phyloP scores from a whole-genome alignment of 2,329 filamentous ascomycete genomes.

The Fusarium sp. region DNA sequence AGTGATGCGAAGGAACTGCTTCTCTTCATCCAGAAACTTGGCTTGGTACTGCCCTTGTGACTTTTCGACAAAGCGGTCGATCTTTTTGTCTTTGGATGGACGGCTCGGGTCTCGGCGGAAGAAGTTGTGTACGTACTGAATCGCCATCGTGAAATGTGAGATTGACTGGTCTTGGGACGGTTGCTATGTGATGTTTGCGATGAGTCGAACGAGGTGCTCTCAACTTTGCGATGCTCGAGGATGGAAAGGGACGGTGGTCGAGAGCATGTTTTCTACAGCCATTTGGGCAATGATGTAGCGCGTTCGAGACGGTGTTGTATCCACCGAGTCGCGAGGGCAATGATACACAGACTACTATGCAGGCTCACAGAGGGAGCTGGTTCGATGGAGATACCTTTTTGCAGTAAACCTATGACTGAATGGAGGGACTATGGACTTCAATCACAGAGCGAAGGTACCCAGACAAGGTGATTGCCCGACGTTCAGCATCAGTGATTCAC shows the following conservation, averaged over 20 bases:
- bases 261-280: rapidly evolving
- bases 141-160: background rate
- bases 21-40: background rate
- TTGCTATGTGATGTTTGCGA: rapidly evolving
- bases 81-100: background rate
- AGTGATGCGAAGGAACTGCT: background rate
- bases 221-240: too few relatives aligned
- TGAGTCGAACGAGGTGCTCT: background rate
- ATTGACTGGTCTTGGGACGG: too few relatives aligned
- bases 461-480: too few relatives aligned
- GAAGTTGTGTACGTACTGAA: background rate
- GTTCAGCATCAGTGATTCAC: background rate
- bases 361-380: rapidly evolving
- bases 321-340: too few relatives aligned
- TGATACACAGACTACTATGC: rapidly evolving
- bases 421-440: too few relatives aligned
- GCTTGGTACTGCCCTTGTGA: background rate
- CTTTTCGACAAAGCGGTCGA: background rate
- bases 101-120: background rate
- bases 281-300: too few relatives aligned
- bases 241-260: background rate
- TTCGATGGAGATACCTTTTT: rapidly evolving
- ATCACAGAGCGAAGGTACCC: background rate
- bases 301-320: rapidly evolving
- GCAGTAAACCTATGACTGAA: too few relatives aligned